Percentiles rank a stretch among this genome's conserved stretches.
Evolutionary conservation across 371 early-diverging fungal species (phyloP).

Genomic region (Apophysomyces ossiformis): DNA sequence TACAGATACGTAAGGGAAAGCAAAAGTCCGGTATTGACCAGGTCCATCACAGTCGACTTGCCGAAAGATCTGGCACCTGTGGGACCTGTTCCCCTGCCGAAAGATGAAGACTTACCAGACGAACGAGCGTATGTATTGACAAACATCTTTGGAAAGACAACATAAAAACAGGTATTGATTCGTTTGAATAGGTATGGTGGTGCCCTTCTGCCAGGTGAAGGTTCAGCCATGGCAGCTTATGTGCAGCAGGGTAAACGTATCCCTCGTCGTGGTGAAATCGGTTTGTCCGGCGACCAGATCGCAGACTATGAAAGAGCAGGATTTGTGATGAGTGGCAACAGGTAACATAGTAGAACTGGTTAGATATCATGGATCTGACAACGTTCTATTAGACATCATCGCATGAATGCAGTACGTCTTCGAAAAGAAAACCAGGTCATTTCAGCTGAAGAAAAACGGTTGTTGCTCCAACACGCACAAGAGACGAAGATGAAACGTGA

Average conservation of each 20-base stretch:
- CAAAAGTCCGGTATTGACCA: not conserved
- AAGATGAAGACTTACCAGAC: constrained; percentile 56
- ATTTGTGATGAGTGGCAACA: constrained; percentile 95
- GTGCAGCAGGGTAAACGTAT: constrained; percentile 94
- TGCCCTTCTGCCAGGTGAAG: constrained; percentile 62
- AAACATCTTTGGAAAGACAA: not conserved
- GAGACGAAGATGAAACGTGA: constrained; percentile 90
- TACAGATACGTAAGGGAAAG: not conserved
- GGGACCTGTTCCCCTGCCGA: constrained; percentile 63
- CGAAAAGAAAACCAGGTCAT: constrained; percentile 95
- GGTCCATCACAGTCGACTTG: constrained; percentile 42
- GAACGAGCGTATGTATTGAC: constrained; percentile 51
- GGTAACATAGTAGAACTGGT: constrained; percentile 44
- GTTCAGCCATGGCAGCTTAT: constrained; percentile 67
- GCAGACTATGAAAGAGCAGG: constrained; percentile 85
- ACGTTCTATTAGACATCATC: constrained; percentile 66
- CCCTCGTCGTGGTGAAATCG: constrained; percentile 97
- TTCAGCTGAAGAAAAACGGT: constrained; percentile 85
- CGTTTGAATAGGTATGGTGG: constrained; percentile 69
- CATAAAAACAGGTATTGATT: not conserved
- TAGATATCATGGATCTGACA: too few species aligned
- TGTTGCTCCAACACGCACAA: constrained; percentile 76
- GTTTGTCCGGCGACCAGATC: constrained; percentile 84
- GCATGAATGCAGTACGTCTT: constrained; percentile 96
- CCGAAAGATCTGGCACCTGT: constrained; percentile 64